Conservation (phyloP, 805 yeast species). For the Candida nitratophila region DNA sequence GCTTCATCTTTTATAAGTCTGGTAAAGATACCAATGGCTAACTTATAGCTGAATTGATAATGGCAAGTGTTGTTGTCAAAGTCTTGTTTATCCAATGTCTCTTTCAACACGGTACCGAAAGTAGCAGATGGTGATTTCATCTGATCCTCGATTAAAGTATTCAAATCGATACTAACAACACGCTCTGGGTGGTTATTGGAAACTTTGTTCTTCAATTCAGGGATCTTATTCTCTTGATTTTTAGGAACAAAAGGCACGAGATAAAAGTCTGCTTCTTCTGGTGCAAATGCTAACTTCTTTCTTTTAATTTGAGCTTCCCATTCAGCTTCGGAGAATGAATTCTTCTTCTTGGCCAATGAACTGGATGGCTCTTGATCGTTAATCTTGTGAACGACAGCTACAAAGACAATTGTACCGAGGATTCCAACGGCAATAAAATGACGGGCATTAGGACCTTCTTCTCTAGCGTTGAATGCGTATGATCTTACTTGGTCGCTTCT, state of each 20-base stretch:
- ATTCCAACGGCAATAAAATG: slow-evolving; percentile 35
- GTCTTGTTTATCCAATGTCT: slow-evolving; percentile 23
- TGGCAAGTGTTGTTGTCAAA: slow-evolving; percentile 20
- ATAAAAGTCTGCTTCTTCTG: slow-evolving; percentile 17
- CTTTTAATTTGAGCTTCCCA: slow-evolving; percentile 29
- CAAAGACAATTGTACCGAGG: slow-evolving; percentile 37
- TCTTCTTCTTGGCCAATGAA: slow-evolving; percentile 25
- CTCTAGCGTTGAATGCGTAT: slow-evolving; percentile 11
- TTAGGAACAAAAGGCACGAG: slow-evolving; percentile 21
- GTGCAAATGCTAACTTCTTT: slow-evolving; percentile 21
- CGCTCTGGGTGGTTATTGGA: slow-evolving; percentile 9
- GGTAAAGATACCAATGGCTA: slow-evolving; percentile 41
- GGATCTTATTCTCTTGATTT: slow-evolving; percentile 1
- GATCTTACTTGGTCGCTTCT: background rate
- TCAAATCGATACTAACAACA: slow-evolving; percentile 37
- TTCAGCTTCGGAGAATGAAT: slow-evolving; percentile 41
- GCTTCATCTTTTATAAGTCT: slow-evolving; percentile 36
- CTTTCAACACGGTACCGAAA: slow-evolving; percentile 48
- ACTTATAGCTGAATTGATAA: slow-evolving; percentile 23
- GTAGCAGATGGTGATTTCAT: slow-evolving; percentile 34
- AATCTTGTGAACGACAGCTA: slow-evolving; percentile 22
- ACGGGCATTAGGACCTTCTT: slow-evolving; percentile 31
- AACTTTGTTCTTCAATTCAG: slow-evolving; percentile 7
- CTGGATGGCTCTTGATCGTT: slow-evolving; percentile 24
- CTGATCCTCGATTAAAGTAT: slow-evolving; percentile 38